phyloP scores from a whole-genome alignment of 331 rosid genomes.

The Spiraea crenata region DNA sequence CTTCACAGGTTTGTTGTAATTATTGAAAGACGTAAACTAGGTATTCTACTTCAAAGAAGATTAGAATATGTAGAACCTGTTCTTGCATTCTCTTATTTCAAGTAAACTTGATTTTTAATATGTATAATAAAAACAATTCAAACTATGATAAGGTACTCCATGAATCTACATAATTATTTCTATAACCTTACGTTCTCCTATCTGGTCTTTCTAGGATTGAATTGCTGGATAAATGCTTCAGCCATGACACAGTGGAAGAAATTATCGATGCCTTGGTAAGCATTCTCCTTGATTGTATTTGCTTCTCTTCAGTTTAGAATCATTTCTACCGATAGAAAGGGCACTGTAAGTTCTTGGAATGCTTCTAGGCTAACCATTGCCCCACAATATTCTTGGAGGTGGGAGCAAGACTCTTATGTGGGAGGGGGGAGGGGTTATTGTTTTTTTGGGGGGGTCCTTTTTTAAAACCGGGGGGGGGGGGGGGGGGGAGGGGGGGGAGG shows the following conservation, averaged over 20 bases:
- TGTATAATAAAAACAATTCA: not conserved
- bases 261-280: conserved; percentile 78
- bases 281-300: conserved; percentile 7
- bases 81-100: not conserved
- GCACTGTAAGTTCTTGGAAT: too few relatives aligned
- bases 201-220: conserved; percentile 56
- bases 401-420: too few relatives aligned
- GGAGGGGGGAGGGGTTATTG: too few relatives aligned
- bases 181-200: conserved; percentile 9
- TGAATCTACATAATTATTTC: not conserved
- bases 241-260: conserved; percentile 84
- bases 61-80: not conserved
- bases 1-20: conserved; percentile 55
- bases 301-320: conserved; percentile 20
- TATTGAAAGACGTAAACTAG: not conserved
- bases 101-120: not conserved
- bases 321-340: too few relatives aligned
- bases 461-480: too few relatives aligned
- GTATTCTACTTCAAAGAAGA: not conserved
- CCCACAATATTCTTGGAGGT: too few relatives aligned
- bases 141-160: not conserved
- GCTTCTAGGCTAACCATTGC: too few relatives aligned
- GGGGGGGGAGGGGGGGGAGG: too few relatives aligned
- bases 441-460: too few relatives aligned
- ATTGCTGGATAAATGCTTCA: conserved; percentile 68